phyloP scores from a whole-genome alignment of 345 rosid species.

The Aurinia saxatilis region DNA sequence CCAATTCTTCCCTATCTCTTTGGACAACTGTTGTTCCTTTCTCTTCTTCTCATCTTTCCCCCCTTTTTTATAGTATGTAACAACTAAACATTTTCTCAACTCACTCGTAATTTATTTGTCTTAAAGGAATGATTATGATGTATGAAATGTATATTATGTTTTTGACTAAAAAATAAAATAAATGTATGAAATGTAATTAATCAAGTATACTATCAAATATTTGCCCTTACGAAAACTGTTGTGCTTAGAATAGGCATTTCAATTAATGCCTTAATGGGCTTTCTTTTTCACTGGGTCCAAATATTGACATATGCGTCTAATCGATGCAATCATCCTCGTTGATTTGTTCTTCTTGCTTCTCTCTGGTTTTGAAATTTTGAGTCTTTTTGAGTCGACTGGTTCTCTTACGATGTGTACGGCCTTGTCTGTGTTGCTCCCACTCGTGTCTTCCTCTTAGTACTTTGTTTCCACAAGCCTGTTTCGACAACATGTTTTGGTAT shows the following conservation, averaged over 20 bases:
- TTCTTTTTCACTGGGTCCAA: too few relatives aligned
- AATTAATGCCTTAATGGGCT: too few relatives aligned
- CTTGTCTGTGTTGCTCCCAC: conserved; percentile 87
- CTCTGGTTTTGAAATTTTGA: conserved; percentile 4
- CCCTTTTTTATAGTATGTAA: background rate
- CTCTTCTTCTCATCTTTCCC: background rate
- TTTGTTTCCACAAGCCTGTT: conserved; percentile 79
- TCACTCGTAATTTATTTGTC: background rate
- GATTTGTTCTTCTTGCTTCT: conserved; percentile 12
- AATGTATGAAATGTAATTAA: too few relatives aligned
- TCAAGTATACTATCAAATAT: background rate
- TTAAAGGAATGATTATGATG: background rate
- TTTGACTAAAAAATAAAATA: too few relatives aligned
- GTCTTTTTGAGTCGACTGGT: conserved; percentile 38
- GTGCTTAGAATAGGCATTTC: too few relatives aligned
- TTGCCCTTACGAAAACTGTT: too few relatives aligned
- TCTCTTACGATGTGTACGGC: conserved; percentile 81
- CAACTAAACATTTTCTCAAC: background rate
- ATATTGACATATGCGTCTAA: too few relatives aligned
- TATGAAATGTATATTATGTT: too few relatives aligned
- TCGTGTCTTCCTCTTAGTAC: conserved; percentile 88
- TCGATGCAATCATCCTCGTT: too few relatives aligned
- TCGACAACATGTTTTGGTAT: background rate
- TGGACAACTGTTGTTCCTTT: conserved; percentile 14
- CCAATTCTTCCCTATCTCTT: background rate